Conservation (phyloP, 2,329 filamentous ascomycete species). For the Trichophyton verrucosum region DNA sequence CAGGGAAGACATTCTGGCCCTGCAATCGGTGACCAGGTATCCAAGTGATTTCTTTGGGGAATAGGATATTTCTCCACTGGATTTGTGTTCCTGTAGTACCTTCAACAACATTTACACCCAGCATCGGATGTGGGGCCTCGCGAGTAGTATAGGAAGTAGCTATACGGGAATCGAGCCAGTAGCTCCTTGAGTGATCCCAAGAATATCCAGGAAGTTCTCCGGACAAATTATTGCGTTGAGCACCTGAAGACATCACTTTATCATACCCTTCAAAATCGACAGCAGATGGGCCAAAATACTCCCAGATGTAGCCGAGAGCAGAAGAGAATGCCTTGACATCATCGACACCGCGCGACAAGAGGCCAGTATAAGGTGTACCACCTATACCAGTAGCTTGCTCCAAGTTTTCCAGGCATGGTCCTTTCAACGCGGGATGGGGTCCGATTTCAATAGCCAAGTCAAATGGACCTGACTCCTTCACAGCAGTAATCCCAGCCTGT, state of each 20-base stretch:
- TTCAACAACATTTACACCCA: constrained; percentile 12
- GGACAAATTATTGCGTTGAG: neutral
- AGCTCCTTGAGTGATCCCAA: constrained; percentile 11
- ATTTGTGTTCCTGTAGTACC: constrained; percentile 13
- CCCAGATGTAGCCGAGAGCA: constrained; percentile 10
- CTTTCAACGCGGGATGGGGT: constrained; percentile 25
- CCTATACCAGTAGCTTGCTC: constrained; percentile 13
- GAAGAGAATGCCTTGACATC: constrained; percentile 11
- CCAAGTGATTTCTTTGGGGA: constrained; percentile 21
- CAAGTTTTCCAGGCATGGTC: constrained; percentile 20
- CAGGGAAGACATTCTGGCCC: constrained; percentile 22
- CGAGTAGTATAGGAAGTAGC: constrained; percentile 9
- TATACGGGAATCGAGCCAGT: constrained; percentile 15
- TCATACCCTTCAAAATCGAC: constrained; percentile 6
- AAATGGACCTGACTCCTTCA: constrained; percentile 3
- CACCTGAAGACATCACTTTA: neutral
- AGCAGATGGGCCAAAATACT: neutral
- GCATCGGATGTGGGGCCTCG: constrained; percentile 11
- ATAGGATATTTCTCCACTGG: constrained; percentile 20
- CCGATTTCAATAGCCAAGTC: constrained; percentile 24
- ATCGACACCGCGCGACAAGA: constrained; percentile 14
- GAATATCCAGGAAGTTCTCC: constrained; percentile 13
- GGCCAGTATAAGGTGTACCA: constrained; percentile 14
- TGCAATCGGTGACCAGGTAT: constrained; percentile 22
- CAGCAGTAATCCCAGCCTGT: constrained; percentile 15